A percentile compares a stretch with the other conserved stretches of the same genome.
These are phyloP conservation scores for Leccinum variicolor DNA, from an alignment of 768 basidiomycete species.

Conservation along the genomic window DNA sequence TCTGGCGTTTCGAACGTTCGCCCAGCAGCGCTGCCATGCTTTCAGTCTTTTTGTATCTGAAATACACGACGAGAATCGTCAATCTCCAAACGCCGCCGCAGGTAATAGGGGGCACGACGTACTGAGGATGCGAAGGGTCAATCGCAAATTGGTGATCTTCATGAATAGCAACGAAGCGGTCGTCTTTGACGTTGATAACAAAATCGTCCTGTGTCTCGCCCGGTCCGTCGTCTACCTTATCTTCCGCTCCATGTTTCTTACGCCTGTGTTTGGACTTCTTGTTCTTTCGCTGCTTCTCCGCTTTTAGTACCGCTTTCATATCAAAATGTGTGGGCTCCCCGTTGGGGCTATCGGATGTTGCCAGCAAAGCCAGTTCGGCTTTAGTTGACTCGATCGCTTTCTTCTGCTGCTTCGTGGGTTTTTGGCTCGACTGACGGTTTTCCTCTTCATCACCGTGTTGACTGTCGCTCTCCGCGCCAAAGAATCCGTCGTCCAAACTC, in stretches of 20 bases:
- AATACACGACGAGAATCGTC: background rate
- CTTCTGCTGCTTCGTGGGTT: constrained; percentile 18
- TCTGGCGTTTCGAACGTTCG: constrained; percentile 73
- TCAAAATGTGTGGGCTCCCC: constrained; percentile 79
- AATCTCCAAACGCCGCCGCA: background rate
- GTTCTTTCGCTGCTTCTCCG: constrained; percentile 63
- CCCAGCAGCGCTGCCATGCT: constrained; percentile 81
- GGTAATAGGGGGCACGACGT: constrained; percentile 29
- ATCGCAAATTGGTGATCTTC: constrained; percentile 93
- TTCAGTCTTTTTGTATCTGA: constrained; percentile 90
- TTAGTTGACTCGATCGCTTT: constrained; percentile 26
- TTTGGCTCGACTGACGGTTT: constrained; percentile 19
- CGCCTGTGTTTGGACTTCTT: constrained; percentile 39
- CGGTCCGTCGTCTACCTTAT: constrained; percentile 44
- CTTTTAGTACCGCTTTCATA: constrained; percentile 83
- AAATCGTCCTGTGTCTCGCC: constrained; percentile 79
- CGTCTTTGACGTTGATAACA: constrained; percentile 78
- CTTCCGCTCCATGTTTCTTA: constrained; percentile 17
- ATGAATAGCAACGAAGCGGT: constrained; percentile 82
- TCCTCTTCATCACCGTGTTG: constrained; percentile 28
- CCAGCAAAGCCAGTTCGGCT: constrained; percentile 64
- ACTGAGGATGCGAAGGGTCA: constrained; percentile 96
- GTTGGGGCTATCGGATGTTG: constrained; percentile 50
- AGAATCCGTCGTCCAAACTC: constrained; percentile 71
- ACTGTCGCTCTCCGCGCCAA: constrained; percentile 42